Base-by-base conservation (phyloP, 257 asterid species). In the Capsicum baccatum region DNA sequence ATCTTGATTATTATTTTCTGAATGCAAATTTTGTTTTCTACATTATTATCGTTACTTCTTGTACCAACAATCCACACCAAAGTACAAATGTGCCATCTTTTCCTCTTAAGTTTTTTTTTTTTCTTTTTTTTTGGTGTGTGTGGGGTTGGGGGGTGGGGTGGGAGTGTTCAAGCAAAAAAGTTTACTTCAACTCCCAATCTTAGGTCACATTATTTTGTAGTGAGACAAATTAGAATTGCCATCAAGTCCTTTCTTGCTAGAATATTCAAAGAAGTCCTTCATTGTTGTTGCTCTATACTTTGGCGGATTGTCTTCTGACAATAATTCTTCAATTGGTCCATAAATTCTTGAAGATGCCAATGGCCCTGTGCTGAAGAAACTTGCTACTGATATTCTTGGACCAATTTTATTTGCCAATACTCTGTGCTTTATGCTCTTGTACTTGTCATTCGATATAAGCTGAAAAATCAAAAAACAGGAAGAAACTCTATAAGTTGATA, bases 371-470 rank as follows among this genome's bases (percentile, higher is more conserved):
- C 88, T 50, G 55, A 91, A 92, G 83, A 94, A 92, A 89, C 94
- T 88, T 3, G 95, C 97, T 8, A 92, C 89, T 0, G 98, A 94
- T 58, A 87, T 84, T 81, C 98, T 84, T 50, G 98, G 94, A 0
- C 93, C 93, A 69, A 79, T 86, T 0, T 57, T 52, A 5, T 90
- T 92, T 37, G 96, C 94, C 69, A 91, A 2, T 0, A 92, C 94
- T 85, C 92, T 85, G 35, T 94, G 97, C 60, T 89, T 88, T 2
- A 84, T 86, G 62, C 96, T 94, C 66, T 39, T 92, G 37, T 87
- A 89, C 84, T 90, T 91, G 91, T 92, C 97, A 16, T 94, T 94
- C 8, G 97, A 85, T 85, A 92, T 86, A 0, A 92, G 92, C 95
- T 92, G 89, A 62, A 88, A 68, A 80, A 14, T 47, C 0, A 21